Evolutionary conservation across 345 rosid genomes (phyloP), one percentile per base, ranked within the genome.

Genomic region (Gossypium mustelinum): DNA sequence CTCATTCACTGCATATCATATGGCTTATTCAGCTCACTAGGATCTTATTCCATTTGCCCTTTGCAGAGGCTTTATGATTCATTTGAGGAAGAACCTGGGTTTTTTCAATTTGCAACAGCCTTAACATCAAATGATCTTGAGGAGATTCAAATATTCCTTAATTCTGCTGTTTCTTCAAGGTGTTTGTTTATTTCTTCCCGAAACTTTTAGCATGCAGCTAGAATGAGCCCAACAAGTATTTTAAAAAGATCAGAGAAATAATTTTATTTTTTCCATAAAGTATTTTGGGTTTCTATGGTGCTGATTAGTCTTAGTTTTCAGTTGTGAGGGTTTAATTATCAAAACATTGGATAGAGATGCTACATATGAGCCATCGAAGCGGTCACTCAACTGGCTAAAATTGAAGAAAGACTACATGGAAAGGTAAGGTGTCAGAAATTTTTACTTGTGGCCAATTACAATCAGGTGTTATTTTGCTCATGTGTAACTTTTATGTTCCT

Each of bases 381-480:
- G 94, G 77, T 93, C 99, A 0, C 80, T 84, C 76, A 95, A 93
- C 81, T 93, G 99, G 98, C 87, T 95, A 65, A 95, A 93, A 81
- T 79, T 95, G 77, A 95, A 95, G 92, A 95, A 93, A 82, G 98
- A 93, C 87, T 95, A 91, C 70, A 95, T 89, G 92, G 98, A 93
- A 64, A 86, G 88, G 98, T 85, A 86, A 80, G 78, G 24, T 34
- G 75, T 68, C 55, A 52, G 62, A 25, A 68, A 39, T 60, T n/a
- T 9, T 20, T 20, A 54, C 56, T 76, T 41, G 17, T 44, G 60
- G 22, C 27, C 57, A 47, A 47, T 45, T 76, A 7, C 54, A 27
- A 48, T 54, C 61, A 16, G n/a, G 10, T 70, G 22, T 3, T 44
- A 44, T 61, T 18, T 18, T 20, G 17, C 58, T 34, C 27, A 17